phyloP scores from a whole-genome alignment of 2,329 filamentous ascomycete species.

The Aspergillus intermedius region DNA sequence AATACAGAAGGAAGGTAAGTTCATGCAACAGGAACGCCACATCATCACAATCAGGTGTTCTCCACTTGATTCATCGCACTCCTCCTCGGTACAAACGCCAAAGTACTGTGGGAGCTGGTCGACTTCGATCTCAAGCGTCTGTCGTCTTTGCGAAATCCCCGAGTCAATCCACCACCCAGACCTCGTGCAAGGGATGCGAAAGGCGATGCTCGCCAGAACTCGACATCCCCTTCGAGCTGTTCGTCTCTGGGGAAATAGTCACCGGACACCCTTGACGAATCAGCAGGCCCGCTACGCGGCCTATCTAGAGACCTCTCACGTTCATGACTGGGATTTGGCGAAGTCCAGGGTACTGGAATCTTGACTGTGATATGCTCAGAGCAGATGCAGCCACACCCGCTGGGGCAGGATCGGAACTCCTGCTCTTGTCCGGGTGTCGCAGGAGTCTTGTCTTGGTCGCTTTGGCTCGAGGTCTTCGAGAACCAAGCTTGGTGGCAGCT shows the following conservation, averaged over 20 bases:
- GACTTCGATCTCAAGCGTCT: slow-evolving; percentile 22
- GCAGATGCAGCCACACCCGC: slow-evolving; percentile 44
- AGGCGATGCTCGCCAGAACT: slow-evolving; percentile 31
- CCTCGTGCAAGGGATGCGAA: slow-evolving; percentile 37
- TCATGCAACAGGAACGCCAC: too few species aligned
- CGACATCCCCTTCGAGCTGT: slow-evolving; percentile 30
- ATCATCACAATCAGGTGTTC: slow-evolving; percentile 1
- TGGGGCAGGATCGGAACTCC: slow-evolving; percentile 33
- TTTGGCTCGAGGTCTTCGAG: slow-evolving; percentile 11
- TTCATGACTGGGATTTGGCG: slow-evolving; percentile 14
- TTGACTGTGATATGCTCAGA: slow-evolving; percentile 30
- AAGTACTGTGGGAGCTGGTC: background rate
- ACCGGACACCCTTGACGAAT: slow-evolving; percentile 7
- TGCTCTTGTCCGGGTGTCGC: slow-evolving; percentile 7
- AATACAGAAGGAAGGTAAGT: too few species aligned
- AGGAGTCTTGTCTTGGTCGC: slow-evolving; percentile 8
- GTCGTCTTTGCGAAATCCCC: slow-evolving; percentile 30
- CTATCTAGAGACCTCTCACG: slow-evolving; percentile 10
- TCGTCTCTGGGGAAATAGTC: slow-evolving; percentile 12
- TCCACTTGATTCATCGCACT: slow-evolving; percentile 21
- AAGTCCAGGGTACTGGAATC: slow-evolving; percentile 25
- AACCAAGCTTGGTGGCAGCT: slow-evolving; percentile 41
- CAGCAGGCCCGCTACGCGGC: slow-evolving; percentile 10
- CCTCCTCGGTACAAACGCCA: slow-evolving; percentile 16
- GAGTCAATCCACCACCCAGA: slow-evolving; percentile 37